Conservation (phyloP, 2,329 filamentous ascomycete genomes). For the Colletotrichum liaoningense region DNA sequence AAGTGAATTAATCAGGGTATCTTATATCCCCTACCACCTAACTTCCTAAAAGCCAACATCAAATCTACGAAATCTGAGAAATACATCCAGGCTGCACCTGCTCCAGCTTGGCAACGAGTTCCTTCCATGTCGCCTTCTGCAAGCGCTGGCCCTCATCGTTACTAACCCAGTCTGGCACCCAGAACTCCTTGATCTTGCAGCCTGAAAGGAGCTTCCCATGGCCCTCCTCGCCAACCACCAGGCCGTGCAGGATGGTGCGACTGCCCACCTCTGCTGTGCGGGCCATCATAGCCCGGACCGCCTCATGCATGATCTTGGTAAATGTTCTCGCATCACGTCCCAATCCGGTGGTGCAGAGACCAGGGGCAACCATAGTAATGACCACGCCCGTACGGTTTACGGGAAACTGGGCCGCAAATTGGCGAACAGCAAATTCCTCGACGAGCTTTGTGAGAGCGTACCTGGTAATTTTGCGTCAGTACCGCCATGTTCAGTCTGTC, state of each 20-base stretch:
- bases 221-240: slow-evolving; percentile 40
- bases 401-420: slow-evolving; percentile 43
- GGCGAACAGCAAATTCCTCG: slow-evolving; percentile 39
- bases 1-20: no score
- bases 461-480: slow-evolving; percentile 20
- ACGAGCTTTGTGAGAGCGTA: slow-evolving; percentile 45
- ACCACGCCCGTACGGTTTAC: slow-evolving; percentile 43
- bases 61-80: no score
- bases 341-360: slow-evolving; percentile 44
- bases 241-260: slow-evolving; percentile 42
- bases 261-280: slow-evolving; percentile 43
- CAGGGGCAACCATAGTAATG: slow-evolving; percentile 46
- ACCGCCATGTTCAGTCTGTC: no score
- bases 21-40: no score
- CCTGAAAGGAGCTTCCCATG: slow-evolving; percentile 42
- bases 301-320: slow-evolving; percentile 3
- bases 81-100: slow-evolving; percentile 1
- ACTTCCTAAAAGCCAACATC: no score
- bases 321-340: slow-evolving; percentile 9
- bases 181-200: slow-evolving; percentile 43
- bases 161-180: slow-evolving; percentile 24
- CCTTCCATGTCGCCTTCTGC: slow-evolving; percentile 21
- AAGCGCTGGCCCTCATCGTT: slow-evolving; percentile 11
- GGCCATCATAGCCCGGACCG: slow-evolving; percentile 16
- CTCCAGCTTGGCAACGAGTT: slow-evolving; percentile 17